These are phyloP conservation scores for Phytophthora pluvialis DNA, from an alignment of 352 stramenopile species.

Conservation along the genomic window DNA sequence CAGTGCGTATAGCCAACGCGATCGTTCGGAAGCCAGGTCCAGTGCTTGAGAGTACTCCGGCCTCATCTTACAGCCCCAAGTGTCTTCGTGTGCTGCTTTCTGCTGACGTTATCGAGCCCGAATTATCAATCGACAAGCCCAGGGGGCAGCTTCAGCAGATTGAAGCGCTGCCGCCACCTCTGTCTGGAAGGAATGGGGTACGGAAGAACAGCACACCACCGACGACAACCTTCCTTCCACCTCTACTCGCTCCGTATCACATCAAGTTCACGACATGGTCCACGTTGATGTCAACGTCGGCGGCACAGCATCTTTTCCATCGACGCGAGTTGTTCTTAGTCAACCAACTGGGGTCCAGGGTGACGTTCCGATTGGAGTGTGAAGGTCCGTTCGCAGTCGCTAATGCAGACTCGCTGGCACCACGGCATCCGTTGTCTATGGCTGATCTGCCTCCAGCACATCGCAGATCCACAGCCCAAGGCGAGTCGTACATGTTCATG, in stretches of 20 bases:
- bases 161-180: conserved; percentile 1
- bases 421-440: conserved; percentile 62
- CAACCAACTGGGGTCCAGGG: conserved; percentile 60
- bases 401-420: conserved; percentile 67
- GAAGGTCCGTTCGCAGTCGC: conserved; percentile 67
- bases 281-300: conserved; percentile 40
- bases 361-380: conserved; percentile 78
- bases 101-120: conserved; percentile 68
- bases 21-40: conserved; percentile 35
- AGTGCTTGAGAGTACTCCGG: conserved; percentile 8
- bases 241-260: conserved; percentile 37
- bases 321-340: conserved; percentile 57
- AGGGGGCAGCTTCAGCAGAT: conserved; percentile 26
- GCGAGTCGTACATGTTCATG: conserved; percentile 75
- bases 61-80: conserved; percentile 42
- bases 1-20: conserved; percentile 71
- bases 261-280: conserved; percentile 84
- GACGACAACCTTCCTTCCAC: not conserved
- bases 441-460: conserved; percentile 61
- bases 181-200: conserved; percentile 10
- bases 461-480: conserved; percentile 48
- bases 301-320: conserved; percentile 54
- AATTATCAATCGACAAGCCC: conserved; percentile 65
- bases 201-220: conserved; percentile 3
- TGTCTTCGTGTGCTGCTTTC: conserved; percentile 68